A percentile compares a stretch with the other conserved stretches of the same genome.
Evolutionary conservation across 2,329 filamentous ascomycete genomes (phyloP).

Genomic region (Penicillium decumbens): DNA sequence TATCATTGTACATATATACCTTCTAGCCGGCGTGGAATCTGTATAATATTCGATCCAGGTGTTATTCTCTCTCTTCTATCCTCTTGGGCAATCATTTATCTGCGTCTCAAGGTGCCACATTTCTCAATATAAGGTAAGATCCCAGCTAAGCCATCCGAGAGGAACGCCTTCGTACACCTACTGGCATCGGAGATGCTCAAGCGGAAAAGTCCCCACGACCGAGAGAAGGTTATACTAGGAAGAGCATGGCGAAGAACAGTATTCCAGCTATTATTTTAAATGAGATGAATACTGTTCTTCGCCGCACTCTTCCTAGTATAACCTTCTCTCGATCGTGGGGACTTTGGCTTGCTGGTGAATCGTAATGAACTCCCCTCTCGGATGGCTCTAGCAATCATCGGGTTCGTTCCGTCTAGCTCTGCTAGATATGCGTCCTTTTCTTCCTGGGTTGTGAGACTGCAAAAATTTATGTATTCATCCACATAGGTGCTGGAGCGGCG

Average conservation of each 20-base stretch:
- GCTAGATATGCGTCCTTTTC: not conserved
- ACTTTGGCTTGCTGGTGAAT: too few species aligned
- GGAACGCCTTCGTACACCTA: too few species aligned
- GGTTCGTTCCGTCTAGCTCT: not conserved
- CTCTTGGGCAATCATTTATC: not conserved
- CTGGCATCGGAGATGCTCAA: not conserved
- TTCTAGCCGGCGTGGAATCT: slow-evolving; percentile 2
- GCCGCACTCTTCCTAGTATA: too few species aligned
- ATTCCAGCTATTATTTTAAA: not conserved
- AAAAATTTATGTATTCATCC: too few species aligned
- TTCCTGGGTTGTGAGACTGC: not conserved
- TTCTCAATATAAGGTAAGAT: too few species aligned
- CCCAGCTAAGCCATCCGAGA: not conserved
- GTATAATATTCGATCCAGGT: not conserved
- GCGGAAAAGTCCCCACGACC: too few species aligned
- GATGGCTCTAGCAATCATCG: not conserved
- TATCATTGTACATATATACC: not conserved
- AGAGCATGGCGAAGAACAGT: too few species aligned
- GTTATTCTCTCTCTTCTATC: not conserved
- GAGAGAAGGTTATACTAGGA: too few species aligned
- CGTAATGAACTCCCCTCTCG: too few species aligned
- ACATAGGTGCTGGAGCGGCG: not conserved
- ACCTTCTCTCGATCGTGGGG: too few species aligned
- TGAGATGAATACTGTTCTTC: too few species aligned
- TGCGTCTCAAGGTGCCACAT: not conserved